A percentile compares a stretch with the other conserved stretches of the same genome.
These are phyloP conservation scores for Aspergillus indologenus DNA, from an alignment of 495 filamentous ascomycete genomes.

Conservation along the genomic window DNA sequence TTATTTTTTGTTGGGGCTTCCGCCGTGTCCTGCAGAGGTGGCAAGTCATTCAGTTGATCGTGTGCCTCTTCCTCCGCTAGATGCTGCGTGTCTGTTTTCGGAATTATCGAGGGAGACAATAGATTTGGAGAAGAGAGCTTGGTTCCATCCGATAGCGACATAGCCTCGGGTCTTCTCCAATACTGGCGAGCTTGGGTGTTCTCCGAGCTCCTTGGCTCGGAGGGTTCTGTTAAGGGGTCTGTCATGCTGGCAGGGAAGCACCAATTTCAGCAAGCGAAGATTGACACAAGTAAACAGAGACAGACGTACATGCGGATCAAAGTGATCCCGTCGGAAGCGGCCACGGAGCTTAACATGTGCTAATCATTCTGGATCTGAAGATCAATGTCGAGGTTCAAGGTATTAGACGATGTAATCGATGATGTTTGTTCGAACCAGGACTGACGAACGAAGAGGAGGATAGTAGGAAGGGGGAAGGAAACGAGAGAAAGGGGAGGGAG, in stretches of 20 bases:
- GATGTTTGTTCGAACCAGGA: too few species aligned
- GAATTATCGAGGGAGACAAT: conserved; percentile 26
- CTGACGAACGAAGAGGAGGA: too few species aligned
- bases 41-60: conserved; percentile 4
- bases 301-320: conserved; percentile 16
- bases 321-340: conserved; percentile 8
- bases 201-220: conserved; percentile 23
- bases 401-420: background rate
- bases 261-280: background rate
- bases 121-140: conserved; percentile 35
- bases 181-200: conserved; percentile 19
- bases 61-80: conserved; percentile 11
- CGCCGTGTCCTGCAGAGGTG: conserved; percentile 7
- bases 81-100: conserved; percentile 17
- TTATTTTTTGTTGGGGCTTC: conserved; percentile 14
- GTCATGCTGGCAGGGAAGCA: conserved; percentile 20
- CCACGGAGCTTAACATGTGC: background rate
- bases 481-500: too few species aligned
- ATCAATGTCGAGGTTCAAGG: background rate
- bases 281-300: background rate
- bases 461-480: too few species aligned
- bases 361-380: conserved; percentile 6
- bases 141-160: conserved; percentile 23
- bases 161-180: conserved; percentile 24
- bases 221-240: conserved; percentile 21